phyloP scores from a whole-genome alignment of 2,329 filamentous ascomycete species.

The Xylaria sp. region DNA sequence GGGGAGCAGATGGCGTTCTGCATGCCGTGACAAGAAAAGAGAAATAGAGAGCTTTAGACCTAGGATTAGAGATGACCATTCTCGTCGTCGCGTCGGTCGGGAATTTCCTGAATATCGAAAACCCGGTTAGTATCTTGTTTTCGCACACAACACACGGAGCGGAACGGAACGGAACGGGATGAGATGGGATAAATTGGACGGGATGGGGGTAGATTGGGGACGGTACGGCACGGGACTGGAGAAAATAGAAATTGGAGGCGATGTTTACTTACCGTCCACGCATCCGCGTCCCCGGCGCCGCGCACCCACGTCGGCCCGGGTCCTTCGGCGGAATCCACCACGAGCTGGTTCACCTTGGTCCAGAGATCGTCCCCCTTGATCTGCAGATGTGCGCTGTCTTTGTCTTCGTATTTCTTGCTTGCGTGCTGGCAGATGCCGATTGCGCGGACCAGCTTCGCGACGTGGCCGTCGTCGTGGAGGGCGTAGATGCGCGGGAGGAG shows the following conservation, averaged over 20 bases:
- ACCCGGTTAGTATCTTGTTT: background rate
- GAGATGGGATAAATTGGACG: no score
- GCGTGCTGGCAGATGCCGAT: slow-evolving; percentile 71
- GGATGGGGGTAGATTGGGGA: no score
- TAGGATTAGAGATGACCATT: slow-evolving; percentile 10
- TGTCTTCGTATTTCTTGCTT: slow-evolving; percentile 56
- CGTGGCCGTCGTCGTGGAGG: slow-evolving; percentile 81
- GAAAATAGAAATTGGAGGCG: no score
- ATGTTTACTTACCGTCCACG: slow-evolving; percentile 64
- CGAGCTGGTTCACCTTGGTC: slow-evolving; percentile 69
- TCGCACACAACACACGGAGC: background rate
- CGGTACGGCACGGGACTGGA: no score
- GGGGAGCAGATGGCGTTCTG: no score
- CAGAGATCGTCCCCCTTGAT: slow-evolving; percentile 69
- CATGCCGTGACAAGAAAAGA: background rate
- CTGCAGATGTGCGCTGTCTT: slow-evolving; percentile 59
- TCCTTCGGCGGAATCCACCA: slow-evolving; percentile 70
- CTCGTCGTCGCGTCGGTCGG: slow-evolving; percentile 11
- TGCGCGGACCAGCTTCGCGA: slow-evolving; percentile 78
- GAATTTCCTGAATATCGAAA: slow-evolving; percentile 17
- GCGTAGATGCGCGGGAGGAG: slow-evolving; percentile 60
- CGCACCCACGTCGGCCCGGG: slow-evolving; percentile 68
- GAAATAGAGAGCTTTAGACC: no score
- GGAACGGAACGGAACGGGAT: background rate
- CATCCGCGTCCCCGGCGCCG: slow-evolving; percentile 70